Evolutionary conservation across 192 early-diverging fungal genomes (phyloP), one percentile per base, ranked within the genome.

Genomic region (Rhizophagus sp.): DNA sequence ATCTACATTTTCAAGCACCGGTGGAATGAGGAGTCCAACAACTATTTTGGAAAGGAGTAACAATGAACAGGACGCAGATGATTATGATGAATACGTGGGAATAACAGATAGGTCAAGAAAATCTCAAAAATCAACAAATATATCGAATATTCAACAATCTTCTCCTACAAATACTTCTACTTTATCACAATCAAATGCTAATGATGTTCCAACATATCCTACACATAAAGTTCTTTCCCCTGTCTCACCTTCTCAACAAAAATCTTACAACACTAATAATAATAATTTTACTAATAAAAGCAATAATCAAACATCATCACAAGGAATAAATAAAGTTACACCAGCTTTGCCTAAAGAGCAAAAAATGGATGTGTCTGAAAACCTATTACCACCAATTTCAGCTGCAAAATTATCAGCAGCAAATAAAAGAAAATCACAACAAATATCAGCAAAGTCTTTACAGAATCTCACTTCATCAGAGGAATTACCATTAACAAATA

Each of bases 1-100:
- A 65, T 11, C 75, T 39, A 76, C 62, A 25, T 76, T 76, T 44
- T 41, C 70, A 4, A 25, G 6, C 10, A 49, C 36, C 25, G 70
- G 36, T 41, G 36, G 33, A 72, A 39, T 72, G 34, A 72, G 3
- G 17, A 47, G 70, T 72, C 36, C 47, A 44, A 72, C 39, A 10
- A 47, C 44, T 47, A 49, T 72, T 72, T 33, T 67, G 25, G 27
- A 67, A 67, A 67, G 2, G 25, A 67, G 25, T 25, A 25, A 25
- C 24, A 67, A 12, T 10, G 12, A 67, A 67, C 15, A 7, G 17
- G 24, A 67, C 11, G 13, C 2, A 57, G 50, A 57, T 57, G 3
- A 57, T 19, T 57, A 57, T 19, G 17, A 57, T 57, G 50, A 57
- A 57, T 22, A 57, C 17, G 13, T 22, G 50, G 17, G 50, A 57